A percentile compares a stretch with the other conserved stretches of the same genome.
Evolutionary conservation across 805 yeast species (phyloP).

Genomic region (Saccharomycopsis fodiens): DNA sequence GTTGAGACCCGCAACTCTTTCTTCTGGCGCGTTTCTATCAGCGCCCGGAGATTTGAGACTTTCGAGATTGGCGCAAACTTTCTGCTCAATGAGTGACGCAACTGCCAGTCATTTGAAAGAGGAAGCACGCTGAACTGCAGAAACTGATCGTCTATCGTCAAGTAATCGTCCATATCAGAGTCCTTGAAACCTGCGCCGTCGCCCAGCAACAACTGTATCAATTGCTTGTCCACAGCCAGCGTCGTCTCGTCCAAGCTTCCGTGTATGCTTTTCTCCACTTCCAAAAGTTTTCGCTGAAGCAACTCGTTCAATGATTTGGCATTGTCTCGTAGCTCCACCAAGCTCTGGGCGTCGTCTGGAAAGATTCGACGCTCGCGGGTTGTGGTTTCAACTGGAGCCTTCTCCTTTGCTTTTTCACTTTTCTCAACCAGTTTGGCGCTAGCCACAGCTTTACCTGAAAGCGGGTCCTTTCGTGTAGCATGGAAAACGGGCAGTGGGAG

Average conservation of each 20-base stretch:
- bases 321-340: background rate
- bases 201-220: slow-evolving; percentile 1
- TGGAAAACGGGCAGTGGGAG: no score
- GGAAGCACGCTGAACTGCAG: slow-evolving; percentile 13
- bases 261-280: background rate
- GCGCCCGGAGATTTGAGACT: background rate
- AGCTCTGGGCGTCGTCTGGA: no score
- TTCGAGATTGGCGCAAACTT: slow-evolving; percentile 11
- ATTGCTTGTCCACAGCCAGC: slow-evolving; percentile 1
- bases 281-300: background rate
- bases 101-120: slow-evolving; percentile 2
- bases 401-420: no score
- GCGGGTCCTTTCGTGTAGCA: no score
- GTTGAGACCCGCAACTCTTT: background rate
- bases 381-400: no score
- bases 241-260: background rate
- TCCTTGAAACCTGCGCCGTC: background rate
- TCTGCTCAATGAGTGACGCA: background rate
- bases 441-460: no score
- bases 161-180: background rate
- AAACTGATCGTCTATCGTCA: slow-evolving; percentile 2
- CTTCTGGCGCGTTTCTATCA: background rate
- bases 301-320: background rate
- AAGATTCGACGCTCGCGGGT: no score
- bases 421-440: no score